A percentile compares a stretch with the other conserved stretches of the same genome.
Evolutionary conservation across 139 green algal genomes (phyloP).

Genomic region (Chlamydomonas asymmetrica): DNA sequence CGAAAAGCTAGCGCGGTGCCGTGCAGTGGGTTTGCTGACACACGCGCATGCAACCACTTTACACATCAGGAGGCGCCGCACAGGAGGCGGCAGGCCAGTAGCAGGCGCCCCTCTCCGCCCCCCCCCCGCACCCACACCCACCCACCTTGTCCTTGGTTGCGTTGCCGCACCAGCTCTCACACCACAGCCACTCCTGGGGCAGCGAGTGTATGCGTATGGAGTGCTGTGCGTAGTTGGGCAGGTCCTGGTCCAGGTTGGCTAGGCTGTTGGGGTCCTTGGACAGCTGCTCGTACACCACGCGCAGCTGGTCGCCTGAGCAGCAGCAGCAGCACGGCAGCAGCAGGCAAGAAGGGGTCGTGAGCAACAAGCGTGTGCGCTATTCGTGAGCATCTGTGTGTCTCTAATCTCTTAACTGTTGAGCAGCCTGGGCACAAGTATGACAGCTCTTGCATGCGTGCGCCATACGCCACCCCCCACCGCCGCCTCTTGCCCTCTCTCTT

Average conservation of each 20-base stretch:
- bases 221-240: constrained; percentile 98
- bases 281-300: constrained; percentile 94
- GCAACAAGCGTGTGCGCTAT: background rate
- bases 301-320: constrained; percentile 47
- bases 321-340: background rate
- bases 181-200: constrained; percentile 51
- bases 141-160: constrained; percentile 77
- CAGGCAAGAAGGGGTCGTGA: background rate
- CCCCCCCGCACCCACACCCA: background rate
- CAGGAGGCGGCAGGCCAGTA: too few relatives aligned
- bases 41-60: background rate
- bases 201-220: constrained; percentile 91
- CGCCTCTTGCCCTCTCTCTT: background rate
- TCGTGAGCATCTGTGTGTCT: too few relatives aligned
- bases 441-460: too few relatives aligned
- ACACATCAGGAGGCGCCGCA: too few relatives aligned
- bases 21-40: background rate
- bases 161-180: constrained; percentile 90
- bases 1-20: too few relatives aligned
- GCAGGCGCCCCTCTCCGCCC: background rate
- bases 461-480: background rate
- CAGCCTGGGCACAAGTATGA: too few relatives aligned
- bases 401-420: too few relatives aligned
- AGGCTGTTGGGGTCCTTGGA: constrained; percentile 94
- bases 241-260: constrained; percentile 97